A percentile compares a stretch with the other conserved stretches of the same genome.
Evolutionary conservation across 1,139 yeast species (phyloP).

Genomic region (Entelexis paramagnoliae): DNA sequence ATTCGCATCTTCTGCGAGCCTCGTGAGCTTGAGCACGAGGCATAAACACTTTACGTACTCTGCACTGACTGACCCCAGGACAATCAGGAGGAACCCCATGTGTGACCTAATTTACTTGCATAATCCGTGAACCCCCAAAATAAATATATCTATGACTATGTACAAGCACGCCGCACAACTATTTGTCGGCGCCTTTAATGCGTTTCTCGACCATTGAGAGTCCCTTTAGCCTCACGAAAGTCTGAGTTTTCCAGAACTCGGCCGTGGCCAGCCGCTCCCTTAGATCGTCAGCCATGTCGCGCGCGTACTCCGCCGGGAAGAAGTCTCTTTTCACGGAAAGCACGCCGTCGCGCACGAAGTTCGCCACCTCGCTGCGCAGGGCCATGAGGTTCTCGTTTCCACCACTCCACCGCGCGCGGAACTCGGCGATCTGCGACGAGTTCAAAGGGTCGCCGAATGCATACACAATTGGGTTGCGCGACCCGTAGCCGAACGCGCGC

Average conservation of each 20-base stretch:
- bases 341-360: conserved; percentile 54
- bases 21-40: no score
- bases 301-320: conserved; percentile 1
- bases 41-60: no score
- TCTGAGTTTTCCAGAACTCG: conserved; percentile 49
- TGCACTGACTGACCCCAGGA: no score
- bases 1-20: no score
- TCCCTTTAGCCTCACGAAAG: conserved; percentile 12
- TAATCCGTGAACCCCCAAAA: neutral
- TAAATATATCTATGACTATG: neutral
- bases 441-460: conserved; percentile 63
- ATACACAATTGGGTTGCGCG: conserved; percentile 59
- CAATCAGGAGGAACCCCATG: no score
- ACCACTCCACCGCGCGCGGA: conserved; percentile 57
- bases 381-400: neutral
- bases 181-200: conserved; percentile 1
- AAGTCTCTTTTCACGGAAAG: conserved; percentile 43
- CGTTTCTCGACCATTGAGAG: conserved; percentile 11
- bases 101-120: neutral
- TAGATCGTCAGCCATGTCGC: conserved; percentile 4
- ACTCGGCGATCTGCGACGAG: conserved; percentile 48
- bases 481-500: conserved; percentile 45
- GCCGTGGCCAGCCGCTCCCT: conserved; percentile 26
- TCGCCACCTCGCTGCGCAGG: conserved; percentile 62
- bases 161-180: neutral